Evolutionary conservation across 768 basidiomycete genomes (phyloP).

Genomic region (Lentinus brumalis): DNA sequence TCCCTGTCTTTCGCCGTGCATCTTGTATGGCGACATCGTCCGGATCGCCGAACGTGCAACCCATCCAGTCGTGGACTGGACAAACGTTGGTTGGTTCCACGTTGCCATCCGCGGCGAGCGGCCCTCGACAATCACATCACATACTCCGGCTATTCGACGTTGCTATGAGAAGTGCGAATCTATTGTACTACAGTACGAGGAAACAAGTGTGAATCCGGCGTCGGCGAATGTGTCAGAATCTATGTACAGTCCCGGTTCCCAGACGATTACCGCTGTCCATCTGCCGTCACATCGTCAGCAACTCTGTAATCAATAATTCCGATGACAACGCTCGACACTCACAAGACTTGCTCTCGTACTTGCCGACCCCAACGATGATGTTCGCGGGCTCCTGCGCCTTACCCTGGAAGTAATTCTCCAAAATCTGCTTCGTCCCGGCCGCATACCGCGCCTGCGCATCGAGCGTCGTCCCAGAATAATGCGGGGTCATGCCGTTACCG

Average conservation of each 20-base stretch:
- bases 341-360: conserved; percentile 46
- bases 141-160: no score
- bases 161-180: no score
- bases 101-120: no score
- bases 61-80: no score
- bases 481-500: conserved; percentile 89
- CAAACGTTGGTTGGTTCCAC: no score
- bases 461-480: conserved; percentile 86
- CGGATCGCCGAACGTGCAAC: no score
- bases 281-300: not conserved
- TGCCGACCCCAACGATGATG: conserved; percentile 67
- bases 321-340: not conserved
- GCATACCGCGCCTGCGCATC: conserved; percentile 91
- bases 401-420: conserved; percentile 65
- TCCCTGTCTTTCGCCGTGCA: no score
- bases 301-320: no score
- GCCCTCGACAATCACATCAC: no score
- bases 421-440: conserved; percentile 64
- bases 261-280: not conserved
- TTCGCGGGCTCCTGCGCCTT: conserved; percentile 76
- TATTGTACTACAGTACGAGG: no score
- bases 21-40: no score
- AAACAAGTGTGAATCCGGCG: no score
- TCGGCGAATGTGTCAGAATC: not conserved
- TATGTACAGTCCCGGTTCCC: not conserved